phyloP scores from a whole-genome alignment of 768 basidiomycete species.

The Neoboletus magnificus region DNA sequence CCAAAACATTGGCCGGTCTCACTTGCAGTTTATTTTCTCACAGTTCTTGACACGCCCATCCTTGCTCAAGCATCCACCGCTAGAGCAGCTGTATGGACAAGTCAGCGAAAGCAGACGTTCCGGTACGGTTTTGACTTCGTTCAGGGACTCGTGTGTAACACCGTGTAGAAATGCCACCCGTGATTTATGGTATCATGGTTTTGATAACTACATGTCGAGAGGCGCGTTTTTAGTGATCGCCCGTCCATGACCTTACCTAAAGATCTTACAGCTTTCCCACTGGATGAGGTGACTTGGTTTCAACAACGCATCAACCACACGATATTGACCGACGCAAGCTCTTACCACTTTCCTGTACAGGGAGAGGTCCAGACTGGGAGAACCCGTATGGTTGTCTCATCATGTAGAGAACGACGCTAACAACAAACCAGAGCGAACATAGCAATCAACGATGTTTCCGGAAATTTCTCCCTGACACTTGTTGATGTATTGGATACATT shows the following conservation, averaged over 20 bases:
- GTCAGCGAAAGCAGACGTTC: constrained; percentile 51
- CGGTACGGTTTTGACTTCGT: constrained; percentile 40
- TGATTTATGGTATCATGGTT: constrained; percentile 89
- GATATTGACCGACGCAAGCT: constrained; percentile 47
- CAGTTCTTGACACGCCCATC: constrained; percentile 33
- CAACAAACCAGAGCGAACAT: constrained; percentile 53
- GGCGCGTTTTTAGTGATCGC: constrained; percentile 42
- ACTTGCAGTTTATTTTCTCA: constrained; percentile 39
- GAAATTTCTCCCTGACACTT: constrained; percentile 86
- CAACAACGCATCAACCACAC: constrained; percentile 1
- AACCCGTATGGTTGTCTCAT: constrained; percentile 58
- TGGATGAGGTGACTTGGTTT: constrained; percentile 64
- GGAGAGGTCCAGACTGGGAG: constrained; percentile 83
- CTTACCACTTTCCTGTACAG: constrained; percentile 83
- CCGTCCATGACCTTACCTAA: constrained; percentile 17
- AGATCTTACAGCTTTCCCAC: constrained; percentile 62
- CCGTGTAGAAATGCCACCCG: constrained; percentile 60
- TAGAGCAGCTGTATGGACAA: constrained; percentile 47
- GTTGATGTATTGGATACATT: constrained; percentile 85
- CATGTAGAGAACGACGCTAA: constrained; percentile 8
- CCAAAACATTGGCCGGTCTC: constrained; percentile 51
- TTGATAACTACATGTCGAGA: constrained; percentile 80
- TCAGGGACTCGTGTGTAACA: not conserved
- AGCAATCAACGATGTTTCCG: constrained; percentile 87
- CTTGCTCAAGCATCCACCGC: constrained; percentile 10